Conservation (phyloP, 2,329 filamentous ascomycete genomes). For the Juglanconis sp. region DNA sequence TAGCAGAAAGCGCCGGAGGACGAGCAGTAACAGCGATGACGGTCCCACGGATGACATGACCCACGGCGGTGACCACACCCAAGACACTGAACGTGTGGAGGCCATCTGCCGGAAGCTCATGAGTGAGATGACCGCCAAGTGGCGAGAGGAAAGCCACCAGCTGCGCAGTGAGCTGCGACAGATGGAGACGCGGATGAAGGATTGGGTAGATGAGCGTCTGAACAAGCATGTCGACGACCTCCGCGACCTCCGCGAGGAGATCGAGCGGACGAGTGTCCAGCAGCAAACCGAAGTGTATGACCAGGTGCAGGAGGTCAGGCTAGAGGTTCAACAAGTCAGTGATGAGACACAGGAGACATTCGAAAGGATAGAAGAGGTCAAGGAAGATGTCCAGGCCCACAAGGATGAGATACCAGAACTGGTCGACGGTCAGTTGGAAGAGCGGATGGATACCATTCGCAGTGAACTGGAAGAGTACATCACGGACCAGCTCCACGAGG, state of each 20-base stretch:
- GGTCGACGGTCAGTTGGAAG: not conserved
- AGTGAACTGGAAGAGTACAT: conserved; percentile 8
- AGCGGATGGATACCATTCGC: not conserved
- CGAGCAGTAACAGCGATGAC: not conserved
- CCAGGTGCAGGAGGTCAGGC: not conserved
- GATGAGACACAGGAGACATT: not conserved
- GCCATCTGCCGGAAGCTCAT: conserved; percentile 3
- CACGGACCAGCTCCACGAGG: conserved; percentile 1
- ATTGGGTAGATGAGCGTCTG: conserved; percentile 5
- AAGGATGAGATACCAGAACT: not conserved
- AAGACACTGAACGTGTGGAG: not conserved
- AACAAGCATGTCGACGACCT: not conserved
- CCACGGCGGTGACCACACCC: not conserved
- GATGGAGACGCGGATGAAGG: conserved; percentile 6
- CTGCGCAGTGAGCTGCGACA: conserved; percentile 1
- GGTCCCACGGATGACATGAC: not conserved
- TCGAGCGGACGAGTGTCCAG: conserved; percentile 5
- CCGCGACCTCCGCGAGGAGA: not conserved
- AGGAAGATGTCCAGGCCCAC: not conserved
- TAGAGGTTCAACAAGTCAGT: not conserved
- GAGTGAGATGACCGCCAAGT: conserved; percentile 7
- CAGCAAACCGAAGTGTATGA: conserved; percentile 1
- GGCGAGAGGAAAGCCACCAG: not conserved
- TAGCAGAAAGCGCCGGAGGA: conserved; percentile 6
- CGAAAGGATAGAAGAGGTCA: conserved; percentile 1